Base-by-base conservation (phyloP, 1,139 yeast species). In the Petasospora rhodanensis region DNA sequence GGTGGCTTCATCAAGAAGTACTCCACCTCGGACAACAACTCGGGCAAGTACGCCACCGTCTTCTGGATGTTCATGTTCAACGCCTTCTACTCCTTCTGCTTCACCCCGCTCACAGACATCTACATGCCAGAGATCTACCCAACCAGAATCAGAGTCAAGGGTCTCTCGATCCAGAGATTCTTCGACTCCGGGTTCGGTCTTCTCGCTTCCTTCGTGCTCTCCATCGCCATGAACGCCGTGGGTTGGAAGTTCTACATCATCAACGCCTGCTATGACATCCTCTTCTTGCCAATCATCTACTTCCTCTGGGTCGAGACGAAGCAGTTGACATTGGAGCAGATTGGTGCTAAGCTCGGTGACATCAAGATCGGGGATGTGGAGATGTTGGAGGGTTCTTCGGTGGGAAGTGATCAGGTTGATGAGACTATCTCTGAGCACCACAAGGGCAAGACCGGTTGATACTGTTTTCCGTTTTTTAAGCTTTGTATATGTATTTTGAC, bases 51-150 rank as follows among this genome's bases (percentile, higher is more conserved):
- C 34, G 68, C 68, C 20, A 67, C 68, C n/a, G 59, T 68, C 41
- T 72, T 72, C 14, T 59, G 67, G 61, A 67, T 65, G 32, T 68
- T 64, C 56, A 50, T 68, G 28, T 69, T 59, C 54, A 41, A 46
- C 18, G 55, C 51, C 10, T 66, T 38, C 24, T 32, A 38, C 20
- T 22, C 31, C 15, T 38, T 38, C 20, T 30, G 42, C 13, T 35
- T 21, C 25, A 36, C 42, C 4, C 42, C 40, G 18, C 61, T 40
- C 65, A 68, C 47, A 55, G 66, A 41, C 50, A 64, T 42, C 18
- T 57, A 62, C 29, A 64, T 64, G 29, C 66, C 71, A 12, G 76
- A 69, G 49, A 56, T 68, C 36, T 57, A 64, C 43, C 70, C 72
- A 12, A 68, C 59, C 51, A 55, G 64, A 26, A 64, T 64, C 45